Base-by-base conservation (phyloP, 2,329 filamentous ascomycete species). In the Zasmidium citrigriseum region DNA sequence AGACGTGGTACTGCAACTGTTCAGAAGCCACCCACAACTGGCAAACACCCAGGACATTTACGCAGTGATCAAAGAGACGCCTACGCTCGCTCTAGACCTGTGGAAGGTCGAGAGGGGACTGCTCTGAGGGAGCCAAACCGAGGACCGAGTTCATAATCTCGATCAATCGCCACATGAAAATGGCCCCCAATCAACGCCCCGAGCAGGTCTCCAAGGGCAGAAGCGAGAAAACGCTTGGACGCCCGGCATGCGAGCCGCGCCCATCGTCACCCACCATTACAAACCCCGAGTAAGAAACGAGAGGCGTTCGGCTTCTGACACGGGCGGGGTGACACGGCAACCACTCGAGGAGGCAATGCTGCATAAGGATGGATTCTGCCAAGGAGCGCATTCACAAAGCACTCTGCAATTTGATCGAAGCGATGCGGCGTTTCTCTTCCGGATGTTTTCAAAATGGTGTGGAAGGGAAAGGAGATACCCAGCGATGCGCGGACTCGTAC, bases 91-190 rank as follows among this genome's bases (percentile, higher is more conserved):
- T 11, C 76, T 78, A 60, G 79, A 82, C 62, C 72, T 82, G 7
- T 81, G 76, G 69, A 76, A 78, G 58, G 72, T 80, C 59, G 78
- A 77, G 24, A 75, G 76, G 46, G 79, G 79, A 1, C 64, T 81
- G 41, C 78, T 61, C 12, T 65, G 57, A 61, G 29, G 10, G 48
- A n/a, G n/a, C n/a, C n/a, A n/a, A n/a, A n/a, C n/a, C n/a, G n/a
- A n/a, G n/a, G n/a, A n/a, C 24, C 23, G 16, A 14, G 25, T 16
- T 16, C 34, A n/a, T n/a, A n/a, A 16, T 41, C 18, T 16, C 14
- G 34, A 41, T n/a, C 12, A 41, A 41, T 41, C 18, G 34, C 34
- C 34, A 41, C 34, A n/a, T n/a, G 34, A 41, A n/a, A 29, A 41
- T 41, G 34, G 34, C 34, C 34, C 34, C 34, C 34, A 41, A 41